These are phyloP conservation scores for Epithele typhae DNA, from an alignment of 768 basidiomycete species.

Conservation along the genomic window DNA sequence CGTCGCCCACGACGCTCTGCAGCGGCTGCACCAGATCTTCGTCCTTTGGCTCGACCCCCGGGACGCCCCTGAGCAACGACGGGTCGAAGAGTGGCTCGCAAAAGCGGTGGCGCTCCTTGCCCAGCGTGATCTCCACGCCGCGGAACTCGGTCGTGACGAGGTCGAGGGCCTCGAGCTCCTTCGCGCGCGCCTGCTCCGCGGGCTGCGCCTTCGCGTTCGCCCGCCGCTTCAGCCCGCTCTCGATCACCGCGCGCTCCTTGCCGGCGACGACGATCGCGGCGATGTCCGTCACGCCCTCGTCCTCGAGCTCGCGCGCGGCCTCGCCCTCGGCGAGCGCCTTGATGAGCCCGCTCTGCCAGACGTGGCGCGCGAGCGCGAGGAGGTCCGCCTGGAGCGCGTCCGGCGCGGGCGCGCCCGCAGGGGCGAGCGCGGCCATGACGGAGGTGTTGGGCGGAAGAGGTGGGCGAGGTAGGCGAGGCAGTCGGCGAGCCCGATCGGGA, in stretches of 20 bases:
- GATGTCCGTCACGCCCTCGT: slow-evolving; percentile 82
- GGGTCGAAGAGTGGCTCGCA: slow-evolving; percentile 89
- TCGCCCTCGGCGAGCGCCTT: slow-evolving; percentile 76
- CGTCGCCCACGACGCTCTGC: slow-evolving; percentile 64
- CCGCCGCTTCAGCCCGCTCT: slow-evolving; percentile 78
- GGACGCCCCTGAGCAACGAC: slow-evolving; percentile 38
- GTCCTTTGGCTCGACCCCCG: slow-evolving; percentile 8
- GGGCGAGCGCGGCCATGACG: slow-evolving; percentile 54
- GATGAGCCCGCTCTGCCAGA: slow-evolving; percentile 61
- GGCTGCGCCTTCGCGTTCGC: slow-evolving; percentile 67
- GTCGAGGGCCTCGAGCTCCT: slow-evolving; percentile 81
- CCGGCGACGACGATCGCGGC: slow-evolving; percentile 88
- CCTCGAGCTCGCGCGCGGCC: slow-evolving; percentile 25
- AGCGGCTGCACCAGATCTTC: slow-evolving; percentile 16
- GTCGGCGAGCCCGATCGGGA: slow-evolving; percentile 63
- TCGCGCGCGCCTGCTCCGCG: slow-evolving; percentile 75
- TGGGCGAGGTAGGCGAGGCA: slow-evolving; percentile 76
- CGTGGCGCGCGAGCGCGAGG: slow-evolving; percentile 57
- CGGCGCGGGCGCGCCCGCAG: slow-evolving; percentile 42
- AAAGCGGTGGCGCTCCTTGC: slow-evolving; percentile 86
- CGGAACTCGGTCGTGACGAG: slow-evolving; percentile 74
- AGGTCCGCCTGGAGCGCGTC: slow-evolving; percentile 48
- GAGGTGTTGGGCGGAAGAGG: slow-evolving; percentile 65
- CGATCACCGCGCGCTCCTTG: slow-evolving; percentile 87
- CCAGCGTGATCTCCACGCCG: slow-evolving; percentile 67